A percentile compares a stretch with the other conserved stretches of the same genome.
Conservation (phyloP, 2,329 filamentous ascomycete species). For the Calonectria multiphialidica region DNA sequence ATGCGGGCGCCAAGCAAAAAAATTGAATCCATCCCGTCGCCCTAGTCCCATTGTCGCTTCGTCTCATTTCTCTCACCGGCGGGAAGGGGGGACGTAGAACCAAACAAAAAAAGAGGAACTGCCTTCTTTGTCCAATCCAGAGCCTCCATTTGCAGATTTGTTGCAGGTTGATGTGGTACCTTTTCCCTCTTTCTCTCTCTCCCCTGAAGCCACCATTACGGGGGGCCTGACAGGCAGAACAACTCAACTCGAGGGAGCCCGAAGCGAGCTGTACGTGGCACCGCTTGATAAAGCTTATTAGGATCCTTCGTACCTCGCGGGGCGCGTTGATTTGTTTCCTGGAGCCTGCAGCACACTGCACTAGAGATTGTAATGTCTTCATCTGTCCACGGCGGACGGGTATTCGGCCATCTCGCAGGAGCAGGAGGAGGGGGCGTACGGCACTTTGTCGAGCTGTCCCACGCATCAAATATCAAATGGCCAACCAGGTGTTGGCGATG, state of each 20-base stretch:
- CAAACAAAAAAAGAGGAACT: not conserved
- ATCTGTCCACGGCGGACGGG: not conserved
- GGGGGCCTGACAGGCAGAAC: not conserved
- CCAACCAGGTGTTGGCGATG: constrained; percentile 10
- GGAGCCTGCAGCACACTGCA: not conserved
- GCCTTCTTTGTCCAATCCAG: constrained; percentile 10
- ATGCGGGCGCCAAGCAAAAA: not conserved
- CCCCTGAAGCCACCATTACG: constrained; percentile 18
- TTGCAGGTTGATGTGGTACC: not conserved
- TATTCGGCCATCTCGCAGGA: not conserved
- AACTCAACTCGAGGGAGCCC: not conserved
- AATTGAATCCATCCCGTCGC: constrained; percentile 23
- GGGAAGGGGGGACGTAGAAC: no score
- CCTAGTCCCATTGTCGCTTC: constrained; percentile 20
- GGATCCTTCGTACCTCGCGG: not conserved
- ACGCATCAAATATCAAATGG: not conserved
- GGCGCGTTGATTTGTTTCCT: not conserved
- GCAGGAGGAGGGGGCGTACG: not conserved
- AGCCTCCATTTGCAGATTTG: not conserved
- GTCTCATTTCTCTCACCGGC: constrained; percentile 5
- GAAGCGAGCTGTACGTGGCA: constrained; percentile 12
- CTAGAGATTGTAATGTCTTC: not conserved
- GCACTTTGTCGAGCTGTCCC: not conserved
- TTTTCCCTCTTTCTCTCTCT: not conserved
- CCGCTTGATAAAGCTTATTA: constrained; percentile 6